Evolutionary conservation across 306 rosid species (phyloP).

Genomic region (Vigna unguiculata): DNA sequence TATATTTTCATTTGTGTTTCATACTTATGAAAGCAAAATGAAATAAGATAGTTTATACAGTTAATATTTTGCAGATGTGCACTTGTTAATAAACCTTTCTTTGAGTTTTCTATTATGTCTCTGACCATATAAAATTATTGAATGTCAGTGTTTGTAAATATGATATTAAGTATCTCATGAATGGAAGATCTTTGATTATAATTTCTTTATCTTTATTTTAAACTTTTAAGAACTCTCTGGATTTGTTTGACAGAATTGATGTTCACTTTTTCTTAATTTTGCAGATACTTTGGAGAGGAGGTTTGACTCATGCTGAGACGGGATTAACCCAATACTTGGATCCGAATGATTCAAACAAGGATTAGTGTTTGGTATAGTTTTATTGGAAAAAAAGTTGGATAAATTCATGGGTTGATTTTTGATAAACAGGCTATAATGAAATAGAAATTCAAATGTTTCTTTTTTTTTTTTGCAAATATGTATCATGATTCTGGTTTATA

Average conservation of each 20-base stretch:
- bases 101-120: not conserved
- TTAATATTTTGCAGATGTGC: not conserved
- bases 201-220: not conserved
- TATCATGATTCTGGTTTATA: slow-evolving; percentile 21
- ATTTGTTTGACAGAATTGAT: not conserved
- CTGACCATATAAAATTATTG: not conserved
- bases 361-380: slow-evolving; percentile 27
- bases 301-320: slow-evolving; percentile 37
- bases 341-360: slow-evolving; percentile 25
- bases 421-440: slow-evolving; percentile 39
- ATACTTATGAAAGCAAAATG: not conserved
- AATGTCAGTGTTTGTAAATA: not conserved
- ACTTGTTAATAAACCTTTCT: not conserved
- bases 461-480: slow-evolving; percentile 8
- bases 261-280: not conserved
- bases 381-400: slow-evolving; percentile 33
- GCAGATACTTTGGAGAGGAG: slow-evolving; percentile 35
- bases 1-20: not conserved
- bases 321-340: slow-evolving; percentile 40
- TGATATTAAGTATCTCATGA: no score
- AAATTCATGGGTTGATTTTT: slow-evolving; percentile 31
- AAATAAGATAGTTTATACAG: not conserved
- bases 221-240: not conserved
- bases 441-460: slow-evolving; percentile 37
- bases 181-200: slow-evolving; percentile 7